Evolutionary conservation across 805 yeast genomes (phyloP).

Genomic region (Lipomyces spencermartinsiae): DNA sequence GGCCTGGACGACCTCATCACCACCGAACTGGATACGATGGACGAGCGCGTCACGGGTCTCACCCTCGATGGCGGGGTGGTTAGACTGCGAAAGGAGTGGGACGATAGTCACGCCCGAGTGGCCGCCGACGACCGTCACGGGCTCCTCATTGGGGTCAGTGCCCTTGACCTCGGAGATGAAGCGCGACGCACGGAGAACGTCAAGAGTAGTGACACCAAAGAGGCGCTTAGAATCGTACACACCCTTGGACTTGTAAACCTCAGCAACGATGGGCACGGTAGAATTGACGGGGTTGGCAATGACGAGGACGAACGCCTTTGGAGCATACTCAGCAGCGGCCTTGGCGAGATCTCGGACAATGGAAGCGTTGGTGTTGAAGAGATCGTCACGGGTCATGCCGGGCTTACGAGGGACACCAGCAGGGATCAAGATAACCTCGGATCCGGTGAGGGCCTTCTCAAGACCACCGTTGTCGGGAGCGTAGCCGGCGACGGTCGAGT

Average conservation of each 20-base stretch:
- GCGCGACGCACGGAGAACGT: slow-evolving; percentile 86
- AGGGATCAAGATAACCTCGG: slow-evolving; percentile 86
- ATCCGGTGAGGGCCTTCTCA: slow-evolving; percentile 68
- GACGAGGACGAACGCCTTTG: slow-evolving; percentile 80
- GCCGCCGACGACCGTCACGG: slow-evolving; percentile 91
- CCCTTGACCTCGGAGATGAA: slow-evolving; percentile 73
- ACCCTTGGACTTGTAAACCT: slow-evolving; percentile 83
- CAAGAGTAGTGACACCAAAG: slow-evolving; percentile 96
- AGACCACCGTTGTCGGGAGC: slow-evolving; percentile 80
- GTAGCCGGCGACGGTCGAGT: slow-evolving; percentile 86
- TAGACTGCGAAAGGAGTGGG: slow-evolving; percentile 86
- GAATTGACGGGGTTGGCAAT: slow-evolving; percentile 98
- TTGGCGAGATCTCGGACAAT: slow-evolving; percentile 92
- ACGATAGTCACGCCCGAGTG: slow-evolving; percentile 97
- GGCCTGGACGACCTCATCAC: slow-evolving; percentile 94
- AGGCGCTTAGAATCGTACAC: slow-evolving; percentile 90
- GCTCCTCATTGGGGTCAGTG: slow-evolving; percentile 78
- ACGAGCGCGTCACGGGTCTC: slow-evolving; percentile 71
- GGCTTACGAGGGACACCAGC: slow-evolving; percentile 99
- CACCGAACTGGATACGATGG: slow-evolving; percentile 93
- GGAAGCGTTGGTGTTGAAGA: slow-evolving; percentile 94
- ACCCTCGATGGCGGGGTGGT: slow-evolving; percentile 60
- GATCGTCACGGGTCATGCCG: slow-evolving; percentile 98
- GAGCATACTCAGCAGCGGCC: slow-evolving; percentile 80
- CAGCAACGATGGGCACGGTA: slow-evolving; percentile 95